phyloP scores from a whole-genome alignment of 257 asterid species.

The Solanum arcanum region DNA sequence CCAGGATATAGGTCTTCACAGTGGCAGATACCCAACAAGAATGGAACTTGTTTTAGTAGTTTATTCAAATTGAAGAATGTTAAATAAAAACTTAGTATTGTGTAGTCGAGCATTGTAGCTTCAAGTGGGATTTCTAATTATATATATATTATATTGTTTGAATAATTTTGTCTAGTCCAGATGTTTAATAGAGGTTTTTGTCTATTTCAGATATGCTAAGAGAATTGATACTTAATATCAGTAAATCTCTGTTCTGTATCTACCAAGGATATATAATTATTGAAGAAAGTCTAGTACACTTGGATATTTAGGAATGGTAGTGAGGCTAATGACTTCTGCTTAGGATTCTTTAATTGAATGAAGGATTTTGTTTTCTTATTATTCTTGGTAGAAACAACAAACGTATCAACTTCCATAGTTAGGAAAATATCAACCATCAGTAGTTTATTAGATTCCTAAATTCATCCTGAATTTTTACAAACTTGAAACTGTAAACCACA shows the following conservation, averaged over 20 bases:
- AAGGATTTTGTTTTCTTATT: background rate
- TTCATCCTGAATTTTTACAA: background rate
- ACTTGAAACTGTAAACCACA: background rate
- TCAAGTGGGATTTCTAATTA: background rate
- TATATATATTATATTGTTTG: background rate
- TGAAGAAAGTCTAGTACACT: background rate
- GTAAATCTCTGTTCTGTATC: background rate
- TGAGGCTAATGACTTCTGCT: background rate
- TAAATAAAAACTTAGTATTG: background rate
- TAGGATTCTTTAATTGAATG: background rate
- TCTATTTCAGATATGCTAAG: background rate
- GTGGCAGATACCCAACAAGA: background rate
- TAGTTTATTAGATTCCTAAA: background rate
- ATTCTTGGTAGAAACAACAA: background rate
- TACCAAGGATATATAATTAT: background rate
- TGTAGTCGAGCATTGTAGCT: background rate
- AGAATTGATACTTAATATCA: background rate
- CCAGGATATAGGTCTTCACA: background rate
- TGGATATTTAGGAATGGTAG: background rate
- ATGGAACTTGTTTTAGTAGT: background rate
- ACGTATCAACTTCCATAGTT: background rate
- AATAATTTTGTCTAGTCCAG: background rate
- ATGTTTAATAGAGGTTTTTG: background rate
- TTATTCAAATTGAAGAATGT: background rate
- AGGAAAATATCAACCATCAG: background rate